A percentile compares a stretch with the other conserved stretches of the same genome.
Evolutionary conservation across 805 yeast genomes (phyloP).

Genomic region (Hemisphaericaspora nanyangensis): DNA sequence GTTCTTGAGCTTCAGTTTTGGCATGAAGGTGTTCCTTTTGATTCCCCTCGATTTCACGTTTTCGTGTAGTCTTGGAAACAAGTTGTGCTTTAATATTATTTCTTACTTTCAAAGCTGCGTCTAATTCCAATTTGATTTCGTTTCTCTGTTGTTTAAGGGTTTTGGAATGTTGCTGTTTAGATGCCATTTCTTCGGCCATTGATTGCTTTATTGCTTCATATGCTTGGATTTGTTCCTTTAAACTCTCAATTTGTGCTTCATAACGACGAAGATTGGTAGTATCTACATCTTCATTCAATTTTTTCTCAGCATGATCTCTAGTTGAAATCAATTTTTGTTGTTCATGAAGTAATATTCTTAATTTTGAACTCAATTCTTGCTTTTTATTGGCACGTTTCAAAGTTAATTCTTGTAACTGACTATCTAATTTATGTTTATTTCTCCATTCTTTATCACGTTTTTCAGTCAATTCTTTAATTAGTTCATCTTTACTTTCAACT

Average conservation of each 20-base stretch:
- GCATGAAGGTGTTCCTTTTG: conserved; percentile 9
- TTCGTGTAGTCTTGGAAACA: conserved; percentile 16
- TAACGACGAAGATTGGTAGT: conserved; percentile 38
- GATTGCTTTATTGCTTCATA: conserved; percentile 27
- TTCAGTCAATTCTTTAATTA: conserved; percentile 5
- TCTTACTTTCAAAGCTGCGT: conserved; percentile 6
- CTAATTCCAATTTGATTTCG: not conserved
- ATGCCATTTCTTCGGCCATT: conserved; percentile 18
- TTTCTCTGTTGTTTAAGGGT: not conserved
- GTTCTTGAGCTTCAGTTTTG: conserved; percentile 6
- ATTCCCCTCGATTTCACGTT: conserved; percentile 11
- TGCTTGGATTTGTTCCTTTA: conserved; percentile 23
- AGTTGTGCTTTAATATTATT: conserved; percentile 15
- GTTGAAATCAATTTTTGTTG: not conserved
- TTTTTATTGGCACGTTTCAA: conserved; percentile 3
- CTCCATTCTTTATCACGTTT: conserved; percentile 6
- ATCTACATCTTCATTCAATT: conserved; percentile 43
- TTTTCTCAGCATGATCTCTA: conserved; percentile 22
- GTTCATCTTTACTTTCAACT: conserved; percentile 9
- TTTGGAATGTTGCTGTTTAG: conserved; percentile 8
- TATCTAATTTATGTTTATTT: not conserved
- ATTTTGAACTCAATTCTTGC: not conserved
- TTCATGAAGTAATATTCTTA: not conserved
- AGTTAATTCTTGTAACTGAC: conserved; percentile 1
- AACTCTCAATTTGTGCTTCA: conserved; percentile 27